These are phyloP conservation scores for Aristolochia californica DNA, from an alignment of 164 flowering plant genomes.

Conservation along the genomic window DNA sequence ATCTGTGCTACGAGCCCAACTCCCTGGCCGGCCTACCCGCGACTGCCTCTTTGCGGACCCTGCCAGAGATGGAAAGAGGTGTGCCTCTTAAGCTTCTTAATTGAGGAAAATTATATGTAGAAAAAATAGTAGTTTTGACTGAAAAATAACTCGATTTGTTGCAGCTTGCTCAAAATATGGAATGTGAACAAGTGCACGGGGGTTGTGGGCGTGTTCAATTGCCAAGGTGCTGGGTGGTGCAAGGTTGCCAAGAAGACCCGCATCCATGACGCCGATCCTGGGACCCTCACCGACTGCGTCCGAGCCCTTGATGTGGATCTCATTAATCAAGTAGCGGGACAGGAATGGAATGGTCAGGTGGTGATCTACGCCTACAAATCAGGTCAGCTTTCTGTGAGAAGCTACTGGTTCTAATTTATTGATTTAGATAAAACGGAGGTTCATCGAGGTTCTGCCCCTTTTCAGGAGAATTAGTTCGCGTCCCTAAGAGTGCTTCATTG, in stretches of 20 bases:
- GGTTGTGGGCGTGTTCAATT: conserved; percentile 90
- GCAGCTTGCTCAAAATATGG: conserved; percentile 93
- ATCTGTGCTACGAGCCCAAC: conserved; percentile 81
- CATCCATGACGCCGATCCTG: conserved; percentile 78
- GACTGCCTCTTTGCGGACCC: conserved; percentile 91
- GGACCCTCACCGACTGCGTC: conserved; percentile 57
- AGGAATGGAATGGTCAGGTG: conserved; percentile 62
- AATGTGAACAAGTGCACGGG: conserved; percentile 79
- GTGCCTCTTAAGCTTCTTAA: conserved; percentile 2
- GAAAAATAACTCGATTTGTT: background rate
- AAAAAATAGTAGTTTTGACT: background rate
- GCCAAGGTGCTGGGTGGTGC: conserved; percentile 99
- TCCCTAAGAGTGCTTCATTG: conserved; percentile 65
- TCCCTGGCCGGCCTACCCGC: conserved; percentile 86
- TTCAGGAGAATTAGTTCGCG: conserved; percentile 62
- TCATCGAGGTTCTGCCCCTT: too few species aligned
- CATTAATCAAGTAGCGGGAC: conserved; percentile 52
- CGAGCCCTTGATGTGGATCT: conserved; percentile 55
- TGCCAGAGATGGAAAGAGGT: conserved; percentile 90
- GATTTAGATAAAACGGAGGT: too few species aligned
- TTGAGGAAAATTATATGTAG: background rate
- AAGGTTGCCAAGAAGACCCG: conserved; percentile 66
- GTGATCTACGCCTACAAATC: conserved; percentile 51
- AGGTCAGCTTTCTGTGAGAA: too few species aligned
- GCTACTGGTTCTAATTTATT: too few species aligned